Evolutionary conservation across 1,139 yeast species (phyloP).

Genomic region (Suhomyces bolitotheri): DNA sequence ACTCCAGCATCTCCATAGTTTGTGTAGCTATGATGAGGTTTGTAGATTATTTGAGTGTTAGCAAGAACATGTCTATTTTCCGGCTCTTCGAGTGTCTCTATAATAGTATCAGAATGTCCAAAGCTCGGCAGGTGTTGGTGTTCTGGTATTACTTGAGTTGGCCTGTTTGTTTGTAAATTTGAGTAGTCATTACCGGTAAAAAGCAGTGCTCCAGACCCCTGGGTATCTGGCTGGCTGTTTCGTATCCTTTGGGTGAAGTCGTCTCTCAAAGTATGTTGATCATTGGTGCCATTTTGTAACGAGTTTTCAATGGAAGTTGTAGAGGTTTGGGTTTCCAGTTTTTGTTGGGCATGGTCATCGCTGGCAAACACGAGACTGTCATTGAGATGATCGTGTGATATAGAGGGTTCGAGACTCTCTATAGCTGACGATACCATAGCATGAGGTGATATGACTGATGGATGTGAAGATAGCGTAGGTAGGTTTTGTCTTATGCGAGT

Average conservation of each 20-base stretch:
- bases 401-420: constrained; percentile 2
- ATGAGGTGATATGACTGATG: not conserved
- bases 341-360: constrained; percentile 3
- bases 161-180: not conserved
- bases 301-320: too few species aligned
- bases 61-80: too few species aligned
- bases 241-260: constrained; percentile 4
- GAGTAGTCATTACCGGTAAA: not conserved
- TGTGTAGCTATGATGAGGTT: too few species aligned
- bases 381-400: constrained; percentile 6
- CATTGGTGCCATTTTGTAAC: too few species aligned
- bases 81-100: too few species aligned
- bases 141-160: not conserved
- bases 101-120: too few species aligned
- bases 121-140: too few species aligned
- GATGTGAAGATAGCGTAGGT: too few species aligned
- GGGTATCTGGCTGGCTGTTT: constrained; percentile 5
- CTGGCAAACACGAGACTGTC: constrained; percentile 12
- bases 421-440: constrained; percentile 2
- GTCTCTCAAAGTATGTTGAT: not conserved
- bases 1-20: too few species aligned
- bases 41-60: not conserved
- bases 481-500: too few species aligned
- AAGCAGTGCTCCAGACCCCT: constrained; percentile 3
- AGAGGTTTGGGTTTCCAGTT: constrained; percentile 5